Base-by-base conservation (phyloP, 1,139 yeast genomes). In the Taphrina wiesneri region DNA sequence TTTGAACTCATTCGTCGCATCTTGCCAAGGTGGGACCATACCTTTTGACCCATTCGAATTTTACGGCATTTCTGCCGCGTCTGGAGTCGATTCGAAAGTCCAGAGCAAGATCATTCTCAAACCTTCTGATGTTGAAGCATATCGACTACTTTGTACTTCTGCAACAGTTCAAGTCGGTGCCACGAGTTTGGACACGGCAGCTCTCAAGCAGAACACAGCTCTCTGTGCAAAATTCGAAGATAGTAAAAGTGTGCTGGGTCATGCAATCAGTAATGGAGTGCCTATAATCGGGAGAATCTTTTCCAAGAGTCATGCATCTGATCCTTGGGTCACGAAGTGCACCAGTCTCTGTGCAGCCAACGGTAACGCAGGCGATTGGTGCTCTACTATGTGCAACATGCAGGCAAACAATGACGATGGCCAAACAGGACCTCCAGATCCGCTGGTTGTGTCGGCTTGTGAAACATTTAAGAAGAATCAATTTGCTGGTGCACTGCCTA, bases 141-240 rank as follows among this genome's bases (percentile, higher is more conserved):
- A 21, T 21, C 6, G 21, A 19, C 2, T 45, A 28, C 2, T 45
- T 9, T 45, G 49, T 45, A 21, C 25, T 11, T 19, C 49, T 5
- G 13, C 49, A 19, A 11, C 28, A 3, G 28, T 45, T n/a, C 28
- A 23, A 6, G 21, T 45, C 21, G 49, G 49, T 21, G 28, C 17
- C 28, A 45, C 25, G 11, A 19, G 11, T 4, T 1, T 45, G 2
- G 28, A 21, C 21, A 11, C 28, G 2, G 49, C 25, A 23, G n/a
- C 49, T 11, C 28, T 45, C 1, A 45, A 23, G 28, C 11, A 45
- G 15, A 21, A 45, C n/a, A 11, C 49, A 5, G 28, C 25, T 4
- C 28, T 45, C 49, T 45, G 49, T 45, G 7, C 49, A 45, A 26
- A 45, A 45, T 45, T 45, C 28, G 49, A 23, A 5, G 49, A 45